Conservation (phyloP, 2,329 filamentous ascomycete species). For the Diaporthe destruens region DNA sequence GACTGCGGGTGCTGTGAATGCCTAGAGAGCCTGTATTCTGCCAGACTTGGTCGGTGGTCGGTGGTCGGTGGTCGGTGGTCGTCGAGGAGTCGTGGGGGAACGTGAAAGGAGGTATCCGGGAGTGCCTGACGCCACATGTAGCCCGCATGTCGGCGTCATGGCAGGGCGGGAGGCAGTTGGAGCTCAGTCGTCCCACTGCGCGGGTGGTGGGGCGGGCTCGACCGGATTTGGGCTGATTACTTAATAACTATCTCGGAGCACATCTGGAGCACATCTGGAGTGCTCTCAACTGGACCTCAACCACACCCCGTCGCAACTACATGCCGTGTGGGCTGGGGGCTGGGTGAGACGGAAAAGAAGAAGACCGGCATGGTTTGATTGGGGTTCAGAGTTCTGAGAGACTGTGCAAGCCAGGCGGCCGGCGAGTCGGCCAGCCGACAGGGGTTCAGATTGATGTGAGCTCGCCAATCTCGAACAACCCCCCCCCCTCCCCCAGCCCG, state of each 20-base stretch:
- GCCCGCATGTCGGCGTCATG: slow-evolving; percentile 19
- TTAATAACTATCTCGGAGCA: no score
- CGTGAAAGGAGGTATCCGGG: not conserved
- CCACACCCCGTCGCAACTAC: no score
- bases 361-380: no score
- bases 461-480: slow-evolving; percentile 39
- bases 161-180: not conserved
- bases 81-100: not conserved
- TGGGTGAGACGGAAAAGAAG: not conserved
- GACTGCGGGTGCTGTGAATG: slow-evolving; percentile 40
- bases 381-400: no score
- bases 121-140: slow-evolving; percentile 1
- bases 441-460: slow-evolving; percentile 38
- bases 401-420: not conserved
- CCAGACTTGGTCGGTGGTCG: not conserved
- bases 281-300: not conserved
- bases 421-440: not conserved
- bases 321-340: no score
- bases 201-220: not conserved
- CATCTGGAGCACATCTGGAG: no score
- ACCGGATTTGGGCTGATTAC: no score
- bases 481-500: not conserved
- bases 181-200: not conserved
- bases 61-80: not conserved
- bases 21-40: slow-evolving; percentile 32